Base-by-base conservation (phyloP, 768 basidiomycete species). In the Nidula microcarpa region DNA sequence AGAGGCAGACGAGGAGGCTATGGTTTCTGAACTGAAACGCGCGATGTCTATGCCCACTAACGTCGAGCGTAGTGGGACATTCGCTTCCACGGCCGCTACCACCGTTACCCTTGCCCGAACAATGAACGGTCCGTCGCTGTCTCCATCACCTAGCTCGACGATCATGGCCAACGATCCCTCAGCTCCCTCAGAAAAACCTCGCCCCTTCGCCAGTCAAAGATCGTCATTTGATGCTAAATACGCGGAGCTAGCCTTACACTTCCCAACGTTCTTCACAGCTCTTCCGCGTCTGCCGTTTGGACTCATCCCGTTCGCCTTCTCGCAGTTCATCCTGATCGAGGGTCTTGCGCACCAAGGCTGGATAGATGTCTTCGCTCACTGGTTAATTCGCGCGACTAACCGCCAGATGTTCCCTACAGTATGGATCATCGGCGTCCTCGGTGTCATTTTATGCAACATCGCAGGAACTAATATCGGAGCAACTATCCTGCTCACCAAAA, bases 311-410 rank as follows among this genome's bases (percentile, higher is more conserved):
- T 98, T 98, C 63, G 91, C 94, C 0, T 94, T 98, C 64, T 86
- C 89, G 0, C 93, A 95, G 68, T 98, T 98, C 72, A 92, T 98
- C 58, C 82, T 98, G 53, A 91, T 96, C 53, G 89, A 95, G 63
- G 89, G 79, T 0, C 78, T 98, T 5, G 77, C 84, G 10, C 77
- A 84, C 55, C 84, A 87, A 54, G 93, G 93, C 30, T 98, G 95
- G 94, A 91, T 96, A 7, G 76, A 82, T 10, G 76, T 94, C 18
- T 96, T 95, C 63, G 87, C 84, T 14, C 50, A 51, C 23, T 91
- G 91, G 89, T 74, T 86, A 35, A 63, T 73, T 50, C 74, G 60
- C 62, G 85, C 68, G 14, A 75, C 75, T 0, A 44, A 65, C 13
- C 60, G 69, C 0, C 57, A 78, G 45, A 74, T 81, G 55, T 70